Conservation (phyloP, 2,329 filamentous ascomycete species). For the Clonostachys rhizophaga region DNA sequence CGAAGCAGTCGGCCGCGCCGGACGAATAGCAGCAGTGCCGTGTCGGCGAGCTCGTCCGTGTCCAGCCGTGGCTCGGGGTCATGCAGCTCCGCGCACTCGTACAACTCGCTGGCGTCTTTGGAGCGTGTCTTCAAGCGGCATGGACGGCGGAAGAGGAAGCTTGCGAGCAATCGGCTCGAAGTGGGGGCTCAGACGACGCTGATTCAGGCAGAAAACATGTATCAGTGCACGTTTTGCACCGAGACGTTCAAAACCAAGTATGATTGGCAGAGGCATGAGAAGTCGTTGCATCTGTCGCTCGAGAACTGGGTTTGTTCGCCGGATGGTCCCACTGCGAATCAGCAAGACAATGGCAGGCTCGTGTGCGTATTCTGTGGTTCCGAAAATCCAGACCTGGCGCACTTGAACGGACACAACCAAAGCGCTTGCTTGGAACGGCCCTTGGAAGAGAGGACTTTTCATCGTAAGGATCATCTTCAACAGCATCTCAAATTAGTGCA, state of each 20-base stretch:
- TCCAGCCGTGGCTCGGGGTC: background rate
- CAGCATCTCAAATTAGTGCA: conserved; percentile 32
- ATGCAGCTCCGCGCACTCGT: background rate
- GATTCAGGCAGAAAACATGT: conserved; percentile 4
- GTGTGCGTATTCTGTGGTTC: conserved; percentile 26
- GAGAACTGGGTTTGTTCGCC: conserved; percentile 35
- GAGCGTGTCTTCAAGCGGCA: background rate
- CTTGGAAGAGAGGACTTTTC: conserved; percentile 31
- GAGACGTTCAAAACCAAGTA: conserved; percentile 35
- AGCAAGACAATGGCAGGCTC: conserved; percentile 29
- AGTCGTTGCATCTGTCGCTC: conserved; percentile 34
- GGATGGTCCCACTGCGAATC: conserved; percentile 21
- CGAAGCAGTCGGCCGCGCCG: conserved; percentile 8
- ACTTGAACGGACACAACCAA: conserved; percentile 23
- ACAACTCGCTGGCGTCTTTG: background rate
- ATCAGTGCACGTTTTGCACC: conserved; percentile 36
- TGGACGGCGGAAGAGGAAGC: no score
- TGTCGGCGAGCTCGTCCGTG: conserved; percentile 3
- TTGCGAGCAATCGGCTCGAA: no score
- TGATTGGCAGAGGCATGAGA: conserved; percentile 43
- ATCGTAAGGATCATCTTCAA: conserved; percentile 30
- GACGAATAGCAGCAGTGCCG: conserved; percentile 7
- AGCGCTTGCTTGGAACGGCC: conserved; percentile 41
- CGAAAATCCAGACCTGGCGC: conserved; percentile 16
- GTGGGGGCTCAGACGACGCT: background rate